phyloP scores from a whole-genome alignment of 805 yeast genomes.

The Candida lessepsii region DNA sequence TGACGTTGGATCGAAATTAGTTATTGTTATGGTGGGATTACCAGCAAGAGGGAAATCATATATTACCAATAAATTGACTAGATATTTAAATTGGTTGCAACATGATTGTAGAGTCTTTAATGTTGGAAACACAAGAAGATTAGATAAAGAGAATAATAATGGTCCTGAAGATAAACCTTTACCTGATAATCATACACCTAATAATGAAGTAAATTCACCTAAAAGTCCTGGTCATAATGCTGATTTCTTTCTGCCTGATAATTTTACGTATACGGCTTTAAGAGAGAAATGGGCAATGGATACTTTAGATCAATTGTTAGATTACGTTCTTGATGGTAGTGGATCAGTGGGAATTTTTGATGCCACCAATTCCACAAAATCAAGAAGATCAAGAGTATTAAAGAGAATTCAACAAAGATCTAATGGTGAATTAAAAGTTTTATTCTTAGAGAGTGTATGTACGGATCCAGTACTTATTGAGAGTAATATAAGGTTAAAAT shows the following conservation, averaged over 20 bases:
- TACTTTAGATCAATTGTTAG: slow-evolving; percentile 78
- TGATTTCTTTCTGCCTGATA: slow-evolving; percentile 80
- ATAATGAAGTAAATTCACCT: slow-evolving; percentile 17
- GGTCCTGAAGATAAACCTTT: slow-evolving; percentile 72
- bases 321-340: slow-evolving; percentile 72
- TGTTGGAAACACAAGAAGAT: slow-evolving; percentile 92
- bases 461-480: slow-evolving; percentile 77
- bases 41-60: slow-evolving; percentile 97
- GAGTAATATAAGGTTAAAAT: slow-evolving; percentile 77
- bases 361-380: slow-evolving; percentile 75
- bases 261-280: slow-evolving; percentile 57
- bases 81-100: slow-evolving; percentile 92
- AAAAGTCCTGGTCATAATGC: slow-evolving; percentile 58
- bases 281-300: slow-evolving; percentile 97
- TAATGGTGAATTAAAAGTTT: slow-evolving; percentile 66
- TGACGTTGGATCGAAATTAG: slow-evolving; percentile 81
- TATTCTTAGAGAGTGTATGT: slow-evolving; percentile 85
- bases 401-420: slow-evolving; percentile 55
- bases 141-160: slow-evolving; percentile 54
- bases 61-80: slow-evolving; percentile 83
- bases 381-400: slow-evolving; percentile 59
- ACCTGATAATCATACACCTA: slow-evolving; percentile 42
- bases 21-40: slow-evolving; percentile 93
- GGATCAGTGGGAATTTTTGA: slow-evolving; percentile 94
- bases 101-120: slow-evolving; percentile 88